Evolutionary conservation across 2,329 filamentous ascomycete species (phyloP).

Genomic region (Escovopsis sp.): DNA sequence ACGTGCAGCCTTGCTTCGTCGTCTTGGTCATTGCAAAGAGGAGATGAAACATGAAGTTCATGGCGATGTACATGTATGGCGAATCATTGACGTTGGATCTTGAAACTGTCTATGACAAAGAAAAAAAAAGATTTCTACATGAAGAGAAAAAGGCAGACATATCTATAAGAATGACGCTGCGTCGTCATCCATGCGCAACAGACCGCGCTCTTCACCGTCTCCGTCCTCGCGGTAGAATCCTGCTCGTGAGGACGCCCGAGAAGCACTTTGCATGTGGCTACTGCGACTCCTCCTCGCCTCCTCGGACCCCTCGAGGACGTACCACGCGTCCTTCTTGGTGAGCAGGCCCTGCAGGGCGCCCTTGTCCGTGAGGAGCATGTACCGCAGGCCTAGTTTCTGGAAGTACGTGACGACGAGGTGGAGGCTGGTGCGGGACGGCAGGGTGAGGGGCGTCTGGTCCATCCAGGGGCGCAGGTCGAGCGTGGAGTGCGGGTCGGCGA

Average conservation of each 20-base stretch:
- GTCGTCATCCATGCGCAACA: slow-evolving; percentile 20
- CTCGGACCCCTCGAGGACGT: slow-evolving; percentile 68
- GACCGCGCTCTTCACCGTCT: slow-evolving; percentile 27
- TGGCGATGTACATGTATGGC: background rate
- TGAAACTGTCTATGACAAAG: too few relatives aligned
- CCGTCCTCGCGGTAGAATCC: slow-evolving; percentile 17
- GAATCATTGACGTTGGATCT: too few relatives aligned
- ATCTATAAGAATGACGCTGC: slow-evolving; percentile 13
- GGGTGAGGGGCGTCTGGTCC: slow-evolving; percentile 92
- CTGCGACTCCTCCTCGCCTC: slow-evolving; percentile 35
- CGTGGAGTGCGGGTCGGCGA: slow-evolving; percentile 61
- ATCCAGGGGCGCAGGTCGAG: slow-evolving; percentile 94
- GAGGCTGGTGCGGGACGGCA: slow-evolving; percentile 61
- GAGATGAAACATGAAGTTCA: too few relatives aligned
- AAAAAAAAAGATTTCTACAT: background rate
- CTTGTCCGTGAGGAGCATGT: slow-evolving; percentile 74
- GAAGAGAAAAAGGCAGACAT: background rate
- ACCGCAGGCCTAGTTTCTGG: slow-evolving; percentile 81
- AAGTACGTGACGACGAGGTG: slow-evolving; percentile 87
- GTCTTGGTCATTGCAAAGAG: too few relatives aligned
- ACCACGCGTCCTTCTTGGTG: slow-evolving; percentile 97
- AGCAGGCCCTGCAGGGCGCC: slow-evolving; percentile 72
- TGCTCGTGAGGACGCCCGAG: too few relatives aligned
- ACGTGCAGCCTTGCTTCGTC: too few relatives aligned
- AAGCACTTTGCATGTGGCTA: slow-evolving; percentile 16